Base-by-base conservation (phyloP, 2,329 filamentous ascomycete genomes). In the Colletotrichum plurivorum region DNA sequence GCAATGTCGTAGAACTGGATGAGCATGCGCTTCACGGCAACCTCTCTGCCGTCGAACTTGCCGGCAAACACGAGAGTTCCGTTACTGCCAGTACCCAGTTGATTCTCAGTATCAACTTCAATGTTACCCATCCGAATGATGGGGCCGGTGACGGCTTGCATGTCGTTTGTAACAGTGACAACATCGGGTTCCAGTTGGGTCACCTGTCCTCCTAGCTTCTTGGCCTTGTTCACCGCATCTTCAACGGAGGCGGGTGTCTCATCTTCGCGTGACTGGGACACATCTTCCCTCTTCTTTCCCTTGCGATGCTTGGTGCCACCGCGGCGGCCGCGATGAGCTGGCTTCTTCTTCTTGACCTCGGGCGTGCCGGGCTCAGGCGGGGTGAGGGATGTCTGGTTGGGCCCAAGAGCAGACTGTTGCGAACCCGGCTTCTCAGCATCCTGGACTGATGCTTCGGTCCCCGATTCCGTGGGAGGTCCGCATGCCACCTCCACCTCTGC, bases 1-100 rank as follows among this genome's bases (percentile, higher is more conserved):
- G 96, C 96, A 73, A 99, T 93, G 72, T 97, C 95, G 78, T 95
- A 98, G 75, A 98, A 98, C 73, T 97, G 94, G 41, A 95, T 94
- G 70, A 98, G 85, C 94, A 99, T 97, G 41, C 96, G 90, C 84
- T 99, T 99, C 55, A 99, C 94, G 1, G 96, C 96, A 27, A 99
- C 95, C 52, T 95, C 92, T 58, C 95, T 92, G 25, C 94, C 94
- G 78, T 97, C 96, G 78, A 97, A 98, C 62, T 91, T 93, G n/a
- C 96, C 96, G 56, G 94, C 92, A 79, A 96, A 98, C 0, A 99
- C 96, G 61, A 97, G 90, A 0, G 96, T 99, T n/a, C 96, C 96
- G 77, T 98, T 97, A 79, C 95, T 98, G 63, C 96, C 96, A 68
- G 94, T 92, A 22, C 90, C 90, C 36, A 92, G 84, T 71, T 91